These are phyloP conservation scores for Teratosphaeria pseudoeucalypti DNA, from an alignment of 2,329 filamentous ascomycete species.

Conservation along the genomic window DNA sequence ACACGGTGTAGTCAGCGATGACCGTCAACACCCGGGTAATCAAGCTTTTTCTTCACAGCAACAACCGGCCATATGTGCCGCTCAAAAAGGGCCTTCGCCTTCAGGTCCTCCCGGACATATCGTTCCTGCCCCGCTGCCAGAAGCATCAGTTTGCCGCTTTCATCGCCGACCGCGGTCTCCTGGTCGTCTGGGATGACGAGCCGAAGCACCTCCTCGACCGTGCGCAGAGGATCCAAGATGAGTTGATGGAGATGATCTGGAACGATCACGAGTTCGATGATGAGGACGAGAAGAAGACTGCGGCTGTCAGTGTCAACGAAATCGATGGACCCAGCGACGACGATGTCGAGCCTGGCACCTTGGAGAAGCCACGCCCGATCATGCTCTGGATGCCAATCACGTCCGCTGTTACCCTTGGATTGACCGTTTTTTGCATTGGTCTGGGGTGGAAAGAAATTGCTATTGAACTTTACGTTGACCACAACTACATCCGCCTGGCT, in stretches of 20 bases:
- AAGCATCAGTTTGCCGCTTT: constrained; percentile 59
- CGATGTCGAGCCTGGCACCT: constrained; percentile 29
- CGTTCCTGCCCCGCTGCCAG: constrained; percentile 47
- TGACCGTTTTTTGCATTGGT: constrained; percentile 46
- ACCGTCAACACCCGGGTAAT: constrained; percentile 57
- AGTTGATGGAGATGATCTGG: constrained; percentile 52
- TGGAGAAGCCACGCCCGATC: constrained; percentile 37
- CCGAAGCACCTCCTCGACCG: constrained; percentile 45
- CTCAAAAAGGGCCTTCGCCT: constrained; percentile 48
- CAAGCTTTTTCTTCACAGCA: constrained; percentile 46
- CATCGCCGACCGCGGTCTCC: constrained; percentile 45
- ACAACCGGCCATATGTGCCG: constrained; percentile 45
- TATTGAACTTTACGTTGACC: constrained; percentile 45
- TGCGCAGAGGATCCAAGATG: constrained; percentile 41
- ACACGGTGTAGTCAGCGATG: constrained; percentile 48
- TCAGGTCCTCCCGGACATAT: constrained; percentile 51
- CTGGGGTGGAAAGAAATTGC: constrained; percentile 47
- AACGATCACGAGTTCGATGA: constrained; percentile 32
- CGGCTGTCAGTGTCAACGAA: constrained; percentile 25
- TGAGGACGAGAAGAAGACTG: constrained; percentile 33
- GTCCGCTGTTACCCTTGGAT: constrained; percentile 41
- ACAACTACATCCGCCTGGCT: constrained; percentile 43
- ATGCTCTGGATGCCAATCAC: constrained; percentile 47
- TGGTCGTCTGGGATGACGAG: constrained; percentile 57
- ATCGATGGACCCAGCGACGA: constrained; percentile 13